A percentile compares a stretch with the other conserved stretches of the same genome.
phyloP scores from a whole-genome alignment of 305 asterid genomes.

The Fraxinus sp. region DNA sequence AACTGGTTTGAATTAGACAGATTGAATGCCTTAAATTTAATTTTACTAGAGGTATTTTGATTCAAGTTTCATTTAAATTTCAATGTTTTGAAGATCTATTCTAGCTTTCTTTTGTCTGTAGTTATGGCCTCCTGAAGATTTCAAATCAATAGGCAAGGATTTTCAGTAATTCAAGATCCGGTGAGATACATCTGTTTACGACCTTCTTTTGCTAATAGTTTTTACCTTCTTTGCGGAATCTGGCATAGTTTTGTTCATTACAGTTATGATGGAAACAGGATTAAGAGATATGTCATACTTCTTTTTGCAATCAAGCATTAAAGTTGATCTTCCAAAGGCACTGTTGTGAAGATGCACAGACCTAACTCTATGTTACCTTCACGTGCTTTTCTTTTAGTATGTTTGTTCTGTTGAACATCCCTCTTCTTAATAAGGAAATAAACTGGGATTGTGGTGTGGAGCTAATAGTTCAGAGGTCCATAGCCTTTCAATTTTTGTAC shows the following conservation, averaged over 20 bases:
- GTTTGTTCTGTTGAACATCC: not conserved
- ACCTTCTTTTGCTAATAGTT: not conserved
- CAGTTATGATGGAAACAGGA: not conserved
- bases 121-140: slow-evolving; percentile 56
- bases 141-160: slow-evolving; percentile 34
- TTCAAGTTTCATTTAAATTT: not conserved
- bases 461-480: not conserved
- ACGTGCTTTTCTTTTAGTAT: not conserved
- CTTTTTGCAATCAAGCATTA: not conserved
- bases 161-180: slow-evolving; percentile 22
- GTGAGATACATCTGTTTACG: slow-evolving; percentile 24
- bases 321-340: not conserved
- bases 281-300: not conserved
- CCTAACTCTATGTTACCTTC: not conserved
- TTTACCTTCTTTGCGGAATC: not conserved
- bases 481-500: not conserved
- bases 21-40: not conserved
- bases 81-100: slow-evolving; percentile 5
- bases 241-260: not conserved
- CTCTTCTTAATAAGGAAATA: not conserved
- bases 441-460: not conserved
- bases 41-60: not conserved
- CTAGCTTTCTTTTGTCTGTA: slow-evolving; percentile 16
- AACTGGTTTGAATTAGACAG: not conserved
- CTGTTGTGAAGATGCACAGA: not conserved